Evolutionary conservation across 768 basidiomycete genomes (phyloP).

Genomic region (Tricholoma saponaceum): DNA sequence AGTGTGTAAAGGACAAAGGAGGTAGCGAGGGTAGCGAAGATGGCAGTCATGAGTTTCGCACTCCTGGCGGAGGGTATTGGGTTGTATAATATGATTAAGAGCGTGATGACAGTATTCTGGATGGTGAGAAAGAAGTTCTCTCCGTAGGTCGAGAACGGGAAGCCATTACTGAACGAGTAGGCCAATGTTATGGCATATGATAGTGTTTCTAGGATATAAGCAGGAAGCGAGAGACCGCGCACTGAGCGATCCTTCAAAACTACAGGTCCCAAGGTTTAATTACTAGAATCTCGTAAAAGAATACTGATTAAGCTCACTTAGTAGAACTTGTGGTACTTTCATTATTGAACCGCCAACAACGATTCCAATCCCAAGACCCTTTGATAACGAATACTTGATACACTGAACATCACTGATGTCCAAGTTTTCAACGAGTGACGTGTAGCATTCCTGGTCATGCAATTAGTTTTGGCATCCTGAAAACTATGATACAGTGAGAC

Average conservation of each 20-base stretch:
- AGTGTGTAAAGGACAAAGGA: slow-evolving; percentile 40
- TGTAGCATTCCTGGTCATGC: slow-evolving; percentile 75
- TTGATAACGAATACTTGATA: slow-evolving; percentile 88
- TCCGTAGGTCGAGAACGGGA: slow-evolving; percentile 97
- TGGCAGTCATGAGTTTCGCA: slow-evolving; percentile 29
- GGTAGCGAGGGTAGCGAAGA: slow-evolving; percentile 23
- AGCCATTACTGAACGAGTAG: slow-evolving; percentile 80
- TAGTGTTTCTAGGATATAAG: slow-evolving; percentile 87
- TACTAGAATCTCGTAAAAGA: slow-evolving; percentile 3
- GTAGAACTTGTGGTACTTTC: slow-evolving; percentile 91
- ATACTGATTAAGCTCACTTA: slow-evolving; percentile 49
- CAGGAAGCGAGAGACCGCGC: slow-evolving; percentile 79
- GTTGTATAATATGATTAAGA: slow-evolving; percentile 75
- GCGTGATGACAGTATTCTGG: slow-evolving; percentile 85
- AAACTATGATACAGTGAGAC: background rate
- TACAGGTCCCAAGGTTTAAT: slow-evolving; percentile 22
- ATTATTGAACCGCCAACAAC: slow-evolving; percentile 91
- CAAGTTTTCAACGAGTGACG: slow-evolving; percentile 82
- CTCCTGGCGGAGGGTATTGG: slow-evolving; percentile 27
- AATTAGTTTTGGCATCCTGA: background rate
- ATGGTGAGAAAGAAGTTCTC: slow-evolving; percentile 93
- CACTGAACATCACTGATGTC: slow-evolving; percentile 74
- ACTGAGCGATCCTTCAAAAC: slow-evolving; percentile 75
- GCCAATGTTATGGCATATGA: slow-evolving; percentile 86
- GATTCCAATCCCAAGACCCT: slow-evolving; percentile 89